Conservation (phyloP, 139 green algal species). For the Micractinium sp. region DNA sequence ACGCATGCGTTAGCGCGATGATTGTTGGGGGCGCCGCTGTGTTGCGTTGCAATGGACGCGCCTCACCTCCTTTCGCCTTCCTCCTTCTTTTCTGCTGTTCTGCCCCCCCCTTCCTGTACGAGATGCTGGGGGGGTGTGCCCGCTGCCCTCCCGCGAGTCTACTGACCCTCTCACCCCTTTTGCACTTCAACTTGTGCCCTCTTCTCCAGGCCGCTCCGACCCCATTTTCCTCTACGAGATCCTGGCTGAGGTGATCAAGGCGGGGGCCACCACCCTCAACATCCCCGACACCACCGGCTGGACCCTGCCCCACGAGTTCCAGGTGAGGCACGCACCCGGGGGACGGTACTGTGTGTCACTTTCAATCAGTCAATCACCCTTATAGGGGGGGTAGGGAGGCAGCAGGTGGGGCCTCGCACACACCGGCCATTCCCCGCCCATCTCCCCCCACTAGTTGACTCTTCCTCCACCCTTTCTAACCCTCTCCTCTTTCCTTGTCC, state of each 20-base stretch:
- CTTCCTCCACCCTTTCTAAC: neutral
- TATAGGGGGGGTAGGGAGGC: too few relatives aligned
- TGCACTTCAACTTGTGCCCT: neutral
- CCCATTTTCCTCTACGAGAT: conserved; percentile 94
- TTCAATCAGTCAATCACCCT: too few relatives aligned
- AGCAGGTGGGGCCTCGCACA: too few relatives aligned
- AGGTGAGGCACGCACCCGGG: conserved; percentile 22
- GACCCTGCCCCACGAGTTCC: conserved; percentile 97
- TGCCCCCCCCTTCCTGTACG: neutral
- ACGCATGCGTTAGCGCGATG: neutral
- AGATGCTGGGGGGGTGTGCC: too few relatives aligned
- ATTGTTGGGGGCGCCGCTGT: neutral
- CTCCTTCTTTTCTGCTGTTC: neutral
- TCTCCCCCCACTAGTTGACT: neutral
- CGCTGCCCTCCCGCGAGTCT: neutral
- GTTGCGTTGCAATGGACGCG: neutral
- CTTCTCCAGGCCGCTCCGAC: conserved; percentile 74
- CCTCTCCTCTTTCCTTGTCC: neutral
- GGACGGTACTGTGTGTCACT: too few relatives aligned
- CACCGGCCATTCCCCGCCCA: neutral
- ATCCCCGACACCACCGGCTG: conserved; percentile 98
- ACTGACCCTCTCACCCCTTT: neutral
- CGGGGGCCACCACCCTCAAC: conserved; percentile 98
- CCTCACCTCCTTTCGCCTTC: neutral
- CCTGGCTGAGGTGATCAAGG: conserved; percentile 89